Base-by-base conservation (phyloP, 345 rosid species). In the Gossypium mustelinum region DNA sequence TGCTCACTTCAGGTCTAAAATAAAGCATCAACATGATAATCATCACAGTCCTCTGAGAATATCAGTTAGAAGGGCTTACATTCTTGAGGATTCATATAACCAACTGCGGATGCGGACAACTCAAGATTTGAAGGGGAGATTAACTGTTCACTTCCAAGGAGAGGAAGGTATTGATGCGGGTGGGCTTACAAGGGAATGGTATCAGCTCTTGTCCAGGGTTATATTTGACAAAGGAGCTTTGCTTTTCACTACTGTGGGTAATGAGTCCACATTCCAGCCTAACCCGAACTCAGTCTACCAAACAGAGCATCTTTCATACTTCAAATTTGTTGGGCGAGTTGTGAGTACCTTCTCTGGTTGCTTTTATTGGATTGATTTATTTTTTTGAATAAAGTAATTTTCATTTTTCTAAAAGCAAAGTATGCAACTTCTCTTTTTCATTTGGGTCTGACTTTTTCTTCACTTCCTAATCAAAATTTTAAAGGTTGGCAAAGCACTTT, bases 181-280 rank as follows among this genome's bases (percentile, higher is more conserved):
- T 81, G 99, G 99, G 67, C 98, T 95, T 78, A 92, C 99, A 61
- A 89, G 98, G 87, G 99, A 95, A 84, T 95, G 99, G 99, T 95
- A 95, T 84, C 99, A 95, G 82, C 81, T 92, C 75, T 77, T 95
- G 69, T 95, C 99, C 76, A 88, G 98, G 82, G 98, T 95, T 82
- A 91, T 92, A 72, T 60, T 60, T 60, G 64, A 60, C 64, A 60
- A 27, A 60, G 64, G 64, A 60, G 64, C 64, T 1, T 80, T 95
- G 54, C 94, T 95, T 73, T 95, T 95, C 76, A 92, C 99, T 45
- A 95, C 98, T 2, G 99, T 95, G 73, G 98, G 99, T 78, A 95
- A 95, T 85, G 98, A 95, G 54, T 91, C 93, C 5, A 92, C 99
- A 16, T 95, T 95, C 85, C 99, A 95, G 83, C 99, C 99, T 47